Evolutionary conservation across 306 rosid genomes (phyloP).

Genomic region (Quercus parvula): DNA sequence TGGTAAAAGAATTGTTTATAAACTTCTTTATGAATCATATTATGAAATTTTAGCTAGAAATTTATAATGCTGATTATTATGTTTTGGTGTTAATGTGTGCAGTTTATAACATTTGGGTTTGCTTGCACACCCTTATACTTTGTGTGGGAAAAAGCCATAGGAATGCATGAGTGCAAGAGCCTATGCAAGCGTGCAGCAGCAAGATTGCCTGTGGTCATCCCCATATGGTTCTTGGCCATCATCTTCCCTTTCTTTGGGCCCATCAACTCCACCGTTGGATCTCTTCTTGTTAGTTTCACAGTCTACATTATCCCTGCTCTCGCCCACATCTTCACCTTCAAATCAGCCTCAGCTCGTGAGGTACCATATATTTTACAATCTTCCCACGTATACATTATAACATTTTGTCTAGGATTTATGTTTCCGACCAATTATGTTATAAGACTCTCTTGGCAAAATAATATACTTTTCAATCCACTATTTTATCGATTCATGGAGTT

Average conservation of each 20-base stretch:
- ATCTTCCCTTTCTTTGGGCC: constrained; percentile 95
- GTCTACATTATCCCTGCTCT: constrained; percentile 93
- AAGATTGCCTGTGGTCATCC: constrained; percentile 86
- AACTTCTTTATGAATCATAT: not conserved
- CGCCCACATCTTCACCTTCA: constrained; percentile 83
- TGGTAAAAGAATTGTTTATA: no score
- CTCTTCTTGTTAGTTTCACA: constrained; percentile 95
- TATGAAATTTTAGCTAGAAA: not conserved
- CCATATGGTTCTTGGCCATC: constrained; percentile 96
- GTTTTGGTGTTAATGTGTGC: not conserved
- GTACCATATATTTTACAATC: constrained; percentile 28
- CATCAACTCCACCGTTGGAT: constrained; percentile 95
- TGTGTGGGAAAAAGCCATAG: constrained; percentile 93
- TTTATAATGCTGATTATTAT: not conserved
- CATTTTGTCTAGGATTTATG: not conserved
- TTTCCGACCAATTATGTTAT: fast-evolving
- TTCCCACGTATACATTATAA: not conserved
- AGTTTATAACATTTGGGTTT: constrained; percentile 96
- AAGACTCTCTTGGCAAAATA: no score
- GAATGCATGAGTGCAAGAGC: constrained; percentile 92
- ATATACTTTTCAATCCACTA: no score
- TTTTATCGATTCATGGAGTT: no score
- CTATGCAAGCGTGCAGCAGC: constrained; percentile 90
- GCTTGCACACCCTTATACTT: constrained; percentile 96
- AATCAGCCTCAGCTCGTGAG: constrained; percentile 82